These are phyloP conservation scores for Petasospora fabianii DNA, from an alignment of 1,139 yeast species.

Conservation along the genomic window DNA sequence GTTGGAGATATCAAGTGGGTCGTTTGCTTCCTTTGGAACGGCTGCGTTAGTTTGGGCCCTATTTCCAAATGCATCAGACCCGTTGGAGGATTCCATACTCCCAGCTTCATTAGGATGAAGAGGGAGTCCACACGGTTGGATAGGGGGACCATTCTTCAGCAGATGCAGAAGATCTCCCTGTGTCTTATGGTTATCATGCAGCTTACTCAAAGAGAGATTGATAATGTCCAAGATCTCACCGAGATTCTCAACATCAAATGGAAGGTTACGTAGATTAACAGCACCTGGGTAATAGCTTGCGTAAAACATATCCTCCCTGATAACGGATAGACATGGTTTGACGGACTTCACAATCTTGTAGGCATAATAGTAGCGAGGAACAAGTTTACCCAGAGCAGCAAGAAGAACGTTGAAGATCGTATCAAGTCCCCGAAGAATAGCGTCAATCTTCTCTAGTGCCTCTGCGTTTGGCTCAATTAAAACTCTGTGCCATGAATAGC, in stretches of 20 bases:
- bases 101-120: too few species aligned
- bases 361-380: conserved; percentile 10
- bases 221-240: conserved; percentile 7
- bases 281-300: conserved; percentile 11
- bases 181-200: neutral
- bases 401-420: conserved; percentile 4
- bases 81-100: neutral
- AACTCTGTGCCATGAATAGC: conserved; percentile 2
- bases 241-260: conserved; percentile 1
- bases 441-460: neutral
- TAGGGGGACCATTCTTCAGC: neutral
- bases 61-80: neutral
- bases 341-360: conserved; percentile 5
- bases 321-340: conserved; percentile 1
- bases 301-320: conserved; percentile 5
- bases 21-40: neutral
- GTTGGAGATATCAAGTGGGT: neutral
- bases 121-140: neutral
- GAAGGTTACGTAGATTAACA: conserved; percentile 2
- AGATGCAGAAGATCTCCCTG: neutral
- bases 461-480: neutral
- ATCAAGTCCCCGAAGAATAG: conserved; percentile 6
- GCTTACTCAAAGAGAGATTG: conserved; percentile 2
- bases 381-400: conserved; percentile 3
- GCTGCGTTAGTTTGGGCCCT: too few species aligned